Evolutionary conservation across 2,329 filamentous ascomycete genomes (phyloP).

Genomic region (Drechslerella dactyloides): DNA sequence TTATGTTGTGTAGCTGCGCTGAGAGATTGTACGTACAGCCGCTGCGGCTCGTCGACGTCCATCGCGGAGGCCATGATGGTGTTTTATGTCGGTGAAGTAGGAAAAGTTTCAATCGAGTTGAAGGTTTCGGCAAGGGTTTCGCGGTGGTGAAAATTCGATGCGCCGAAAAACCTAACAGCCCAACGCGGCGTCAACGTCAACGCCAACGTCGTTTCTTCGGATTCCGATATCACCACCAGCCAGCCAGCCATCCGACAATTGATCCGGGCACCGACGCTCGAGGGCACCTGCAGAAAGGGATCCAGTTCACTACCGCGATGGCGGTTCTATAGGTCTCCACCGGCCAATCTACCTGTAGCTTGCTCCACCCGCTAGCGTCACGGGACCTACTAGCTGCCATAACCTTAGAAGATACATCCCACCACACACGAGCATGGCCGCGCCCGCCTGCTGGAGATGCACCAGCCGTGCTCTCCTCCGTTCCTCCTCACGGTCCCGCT

Average conservation of each 20-base stretch:
- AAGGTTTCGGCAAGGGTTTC: slow-evolving; percentile 33
- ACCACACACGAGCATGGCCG: slow-evolving; percentile 47
- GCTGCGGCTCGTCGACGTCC: slow-evolving; percentile 45
- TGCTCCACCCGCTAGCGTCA: neutral
- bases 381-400: neutral
- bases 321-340: neutral
- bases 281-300: neutral
- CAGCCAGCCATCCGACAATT: neutral
- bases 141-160: slow-evolving; percentile 16
- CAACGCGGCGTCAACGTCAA: neutral
- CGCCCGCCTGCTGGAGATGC: slow-evolving; percentile 52
- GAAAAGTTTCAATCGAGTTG: neutral
- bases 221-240: neutral
- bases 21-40: slow-evolving; percentile 21
- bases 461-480: slow-evolving; percentile 50
- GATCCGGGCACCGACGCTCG: neutral
- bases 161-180: slow-evolving; percentile 21
- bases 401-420: slow-evolving; percentile 1
- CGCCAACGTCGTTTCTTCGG: neutral
- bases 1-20: neutral
- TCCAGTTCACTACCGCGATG: neutral
- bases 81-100: neutral
- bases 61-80: slow-evolving; percentile 36
- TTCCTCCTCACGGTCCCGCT: slow-evolving; percentile 32
- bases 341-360: neutral